Base-by-base conservation (phyloP, 106 monocot species). In the Chionographis japonica region DNA sequence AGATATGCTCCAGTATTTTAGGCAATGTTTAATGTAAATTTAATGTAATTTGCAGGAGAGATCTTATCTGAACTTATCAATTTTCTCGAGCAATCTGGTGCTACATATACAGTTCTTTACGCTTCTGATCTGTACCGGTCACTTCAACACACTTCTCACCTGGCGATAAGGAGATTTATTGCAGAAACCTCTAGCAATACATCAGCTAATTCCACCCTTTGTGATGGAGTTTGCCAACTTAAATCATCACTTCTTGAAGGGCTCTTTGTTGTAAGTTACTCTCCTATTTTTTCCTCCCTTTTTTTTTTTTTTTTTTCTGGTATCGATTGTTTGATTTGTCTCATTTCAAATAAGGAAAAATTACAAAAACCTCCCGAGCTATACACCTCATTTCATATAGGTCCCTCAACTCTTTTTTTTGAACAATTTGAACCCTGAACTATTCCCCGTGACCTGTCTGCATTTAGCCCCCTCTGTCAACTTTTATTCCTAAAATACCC, bases 81-180 rank as follows among this genome's bases (percentile, higher is more conserved):
- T 56, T 59, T 73, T 69, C 72, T 95, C 49, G 76, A 88, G 71
- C 68, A 81, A 52, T 69, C 73, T 50, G 77, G 90, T 53, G 82
- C 88, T 17, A 74, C 54, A 51, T 89, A 85, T 62, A 67, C 85
- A 13, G 40, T 88, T 62, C 88, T 88, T 41, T 88, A 88, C 78
- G 75, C 73, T 46, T 88, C 84, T 11, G 67, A 84, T 36, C 78
- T 84, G n/a, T 67, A 69, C 68, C 72, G 50, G 57, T 63, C 60
- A 13, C 46, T 62, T 38, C 72, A 6, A n/a, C 13, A 66, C 27
- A 56, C 69, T 19, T 56, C 71, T 27, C 49, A 58, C n/a, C 6
- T 62, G 35, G 18, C 66, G 42, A 39, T 72, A 36, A 40, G 71
- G 55, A 83, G 88, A 70, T 79, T 74, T 77, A 81, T 89, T 52